Conservation (phyloP, 1,284 basidiomycete species). For the Jaminaea rosea region DNA sequence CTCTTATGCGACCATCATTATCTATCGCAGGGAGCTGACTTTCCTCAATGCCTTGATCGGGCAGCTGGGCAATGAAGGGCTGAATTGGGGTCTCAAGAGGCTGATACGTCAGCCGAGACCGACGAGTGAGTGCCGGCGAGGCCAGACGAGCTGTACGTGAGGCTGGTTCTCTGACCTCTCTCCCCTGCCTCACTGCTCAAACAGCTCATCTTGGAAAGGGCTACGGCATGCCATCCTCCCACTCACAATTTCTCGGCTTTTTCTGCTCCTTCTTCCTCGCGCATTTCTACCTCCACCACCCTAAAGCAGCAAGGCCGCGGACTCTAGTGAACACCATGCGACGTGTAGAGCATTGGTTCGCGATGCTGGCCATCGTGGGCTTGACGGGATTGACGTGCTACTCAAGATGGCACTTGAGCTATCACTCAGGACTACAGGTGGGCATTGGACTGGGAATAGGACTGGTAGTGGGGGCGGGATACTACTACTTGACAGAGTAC, state of each 20-base stretch:
- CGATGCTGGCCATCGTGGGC: constrained; percentile 54
- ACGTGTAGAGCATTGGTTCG: constrained; percentile 30
- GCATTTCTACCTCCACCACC: constrained; percentile 65
- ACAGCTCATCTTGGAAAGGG: constrained; percentile 61
- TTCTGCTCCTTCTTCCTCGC: constrained; percentile 66
- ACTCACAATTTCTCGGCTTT: constrained; percentile 81
- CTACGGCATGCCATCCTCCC: constrained; percentile 78
- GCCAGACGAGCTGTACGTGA: background rate
- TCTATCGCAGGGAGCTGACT: constrained; percentile 67
- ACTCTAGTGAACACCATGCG: constrained; percentile 22
- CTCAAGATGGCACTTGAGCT: constrained; percentile 61
- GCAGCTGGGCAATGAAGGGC: constrained; percentile 62
- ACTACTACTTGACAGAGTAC: constrained; percentile 60
- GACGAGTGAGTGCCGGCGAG: constrained; percentile 51
- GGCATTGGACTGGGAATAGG: constrained; percentile 66
- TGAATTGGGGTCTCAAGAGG: constrained; percentile 66
- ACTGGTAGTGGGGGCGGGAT: constrained; percentile 53
- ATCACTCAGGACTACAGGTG: constrained; percentile 65
- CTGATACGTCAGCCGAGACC: constrained; percentile 63
- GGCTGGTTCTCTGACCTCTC: background rate
- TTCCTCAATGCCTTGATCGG: constrained; percentile 74
- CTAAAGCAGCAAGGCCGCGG: constrained; percentile 51
- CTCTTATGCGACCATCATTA: constrained; percentile 65
- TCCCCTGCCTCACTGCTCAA: background rate
- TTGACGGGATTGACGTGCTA: constrained; percentile 65